Base-by-base conservation (phyloP, 176 grass and related monocot genomes). In the Lolium multiflorum region DNA sequence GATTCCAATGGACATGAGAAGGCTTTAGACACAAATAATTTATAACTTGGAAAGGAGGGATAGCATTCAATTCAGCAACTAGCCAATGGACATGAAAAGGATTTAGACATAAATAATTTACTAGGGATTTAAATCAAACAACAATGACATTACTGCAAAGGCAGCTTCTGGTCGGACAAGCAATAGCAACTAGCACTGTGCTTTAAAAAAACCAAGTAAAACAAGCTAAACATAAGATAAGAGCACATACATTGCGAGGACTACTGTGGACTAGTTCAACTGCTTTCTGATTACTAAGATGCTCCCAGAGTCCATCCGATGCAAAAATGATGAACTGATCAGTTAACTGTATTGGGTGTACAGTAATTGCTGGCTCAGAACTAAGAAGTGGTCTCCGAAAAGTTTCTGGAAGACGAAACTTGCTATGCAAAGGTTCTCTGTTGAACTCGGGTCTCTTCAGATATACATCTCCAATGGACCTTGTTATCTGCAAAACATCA, bases 261-360 rank as follows among this genome's bases (percentile, higher is more conserved):
- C 77, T 87, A 81, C 89, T 90, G 78, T 93, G 91, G 77, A 98
- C 93, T 75, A 93, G 81, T 28, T 94, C 64, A 69, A 98, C 95
- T 31, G 93, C 95, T 84, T 98, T 90, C 80, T 98, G 89, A 87
- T 98, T 95, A 71, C 59, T 95, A 81, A 98, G 76, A 74, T 98
- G 95, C 85, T 98, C 95, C 95, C 95, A 98, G 65, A 98, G 91
- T 51, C 95, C 95, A 90, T 97, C 95, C 77, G 95, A 95, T 26
- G 95, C 95, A 81, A 97, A 97, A 89, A 98, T 98, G 76, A 98
- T 85, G 82, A 98, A 98, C 60, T 77, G 89, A 82, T 98, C 93
- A 62, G 85, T 87, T 65, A 81, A 67, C 52, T 93, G 85, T 71
- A 98, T 80, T 85, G 87, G 87, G 80, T 93, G 93, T 52, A 85